Evolutionary conservation across 257 asterid species (phyloP).

Genomic region (Solanum sitiens): DNA sequence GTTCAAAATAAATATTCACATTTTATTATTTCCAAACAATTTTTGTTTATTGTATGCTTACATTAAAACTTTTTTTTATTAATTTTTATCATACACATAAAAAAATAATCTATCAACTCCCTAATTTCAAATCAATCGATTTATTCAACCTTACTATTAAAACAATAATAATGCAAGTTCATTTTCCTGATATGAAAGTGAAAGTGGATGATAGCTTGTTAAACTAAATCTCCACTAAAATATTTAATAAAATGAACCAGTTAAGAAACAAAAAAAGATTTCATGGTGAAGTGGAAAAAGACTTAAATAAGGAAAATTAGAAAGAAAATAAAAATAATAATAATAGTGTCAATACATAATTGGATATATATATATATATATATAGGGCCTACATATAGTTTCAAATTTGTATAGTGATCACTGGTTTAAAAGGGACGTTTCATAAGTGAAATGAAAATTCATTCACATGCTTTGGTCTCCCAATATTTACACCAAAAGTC

Average conservation of each 20-base stretch:
- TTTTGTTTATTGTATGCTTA: background rate
- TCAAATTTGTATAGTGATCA: background rate
- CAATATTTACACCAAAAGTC: constrained; percentile 3
- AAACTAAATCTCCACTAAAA: background rate
- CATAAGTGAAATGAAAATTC: constrained; percentile 20
- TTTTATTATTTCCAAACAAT: background rate
- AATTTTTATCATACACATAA: background rate
- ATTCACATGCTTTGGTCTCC: constrained; percentile 50
- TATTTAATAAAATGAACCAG: background rate
- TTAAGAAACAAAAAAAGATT: background rate
- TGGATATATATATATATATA: background rate
- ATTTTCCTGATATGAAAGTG: background rate
- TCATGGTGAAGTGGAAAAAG: background rate
- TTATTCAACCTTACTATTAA: background rate
- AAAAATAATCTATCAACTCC: background rate
- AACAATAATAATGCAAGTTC: background rate
- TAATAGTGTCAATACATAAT: background rate
- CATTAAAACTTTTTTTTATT: background rate
- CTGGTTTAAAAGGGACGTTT: constrained; percentile 24
- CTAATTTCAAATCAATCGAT: background rate
- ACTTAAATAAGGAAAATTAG: background rate
- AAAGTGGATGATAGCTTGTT: background rate
- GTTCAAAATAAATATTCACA: background rate
- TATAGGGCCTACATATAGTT: constrained; percentile 5
- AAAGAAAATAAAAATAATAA: background rate